These are phyloP conservation scores for Tuber aestivum DNA, from an alignment of 495 filamentous ascomycete species.

Conservation along the genomic window DNA sequence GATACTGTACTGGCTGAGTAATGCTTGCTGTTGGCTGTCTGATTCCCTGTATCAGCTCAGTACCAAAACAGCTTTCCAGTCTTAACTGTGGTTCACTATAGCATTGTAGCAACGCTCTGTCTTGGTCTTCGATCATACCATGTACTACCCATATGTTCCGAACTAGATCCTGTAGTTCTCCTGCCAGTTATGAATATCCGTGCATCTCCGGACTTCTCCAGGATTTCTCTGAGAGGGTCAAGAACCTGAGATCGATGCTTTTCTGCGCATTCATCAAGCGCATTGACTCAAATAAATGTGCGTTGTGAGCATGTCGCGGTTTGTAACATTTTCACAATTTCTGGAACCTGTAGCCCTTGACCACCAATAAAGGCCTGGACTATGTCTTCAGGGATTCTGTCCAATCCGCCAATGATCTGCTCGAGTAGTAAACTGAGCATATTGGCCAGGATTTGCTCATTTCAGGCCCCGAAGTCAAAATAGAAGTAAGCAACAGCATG, in stretches of 20 bases:
- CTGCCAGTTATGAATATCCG: neutral
- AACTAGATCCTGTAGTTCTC: no score
- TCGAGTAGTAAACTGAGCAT: neutral
- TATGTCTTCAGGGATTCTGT: neutral
- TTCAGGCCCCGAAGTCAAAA: neutral
- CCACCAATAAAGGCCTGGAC: neutral
- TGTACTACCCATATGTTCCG: no score
- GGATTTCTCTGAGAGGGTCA: neutral
- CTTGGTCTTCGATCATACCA: no score
- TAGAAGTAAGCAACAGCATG: neutral
- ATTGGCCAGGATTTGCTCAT: neutral
- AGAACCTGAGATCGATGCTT: neutral
- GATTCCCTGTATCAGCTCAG: no score
- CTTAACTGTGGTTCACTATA: no score
- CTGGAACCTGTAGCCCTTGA: neutral
- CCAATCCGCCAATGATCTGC: neutral
- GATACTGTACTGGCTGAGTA: no score
- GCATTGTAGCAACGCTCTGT: no score
- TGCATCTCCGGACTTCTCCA: neutral
- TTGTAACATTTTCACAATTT: neutral
- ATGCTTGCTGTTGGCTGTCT: no score
- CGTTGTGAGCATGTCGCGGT: neutral
- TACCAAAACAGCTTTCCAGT: no score
- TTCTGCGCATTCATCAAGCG: neutral
- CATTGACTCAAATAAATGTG: neutral